A percentile compares a stretch with the other conserved stretches of the same genome.
Conservation (phyloP, 768 basidiomycete genomes). For the Mycena sanguinolenta region DNA sequence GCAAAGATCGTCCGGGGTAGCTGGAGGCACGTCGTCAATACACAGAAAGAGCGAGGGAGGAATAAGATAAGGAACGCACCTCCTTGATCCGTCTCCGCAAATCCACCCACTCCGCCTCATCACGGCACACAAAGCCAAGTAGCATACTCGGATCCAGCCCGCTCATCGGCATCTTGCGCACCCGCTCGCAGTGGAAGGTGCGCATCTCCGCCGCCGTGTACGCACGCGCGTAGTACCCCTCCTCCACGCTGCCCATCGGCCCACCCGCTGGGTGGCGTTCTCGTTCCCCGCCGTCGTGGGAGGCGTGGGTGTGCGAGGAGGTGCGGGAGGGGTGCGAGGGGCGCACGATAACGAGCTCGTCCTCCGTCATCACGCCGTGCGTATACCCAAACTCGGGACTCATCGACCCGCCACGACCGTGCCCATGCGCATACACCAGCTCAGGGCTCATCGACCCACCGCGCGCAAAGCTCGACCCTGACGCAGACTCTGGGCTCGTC, state of each 20-base stretch:
- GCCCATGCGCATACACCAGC: background rate
- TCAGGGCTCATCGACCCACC: conserved; percentile 28
- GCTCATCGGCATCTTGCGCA: conserved; percentile 92
- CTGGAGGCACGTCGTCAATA: background rate
- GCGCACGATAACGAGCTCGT: conserved; percentile 26
- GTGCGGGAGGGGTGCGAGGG: background rate
- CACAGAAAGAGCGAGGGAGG: conserved; percentile 46
- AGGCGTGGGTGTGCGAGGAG: background rate
- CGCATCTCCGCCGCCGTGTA: conserved; percentile 80
- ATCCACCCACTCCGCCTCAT: conserved; percentile 91
- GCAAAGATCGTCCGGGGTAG: conserved; percentile 6
- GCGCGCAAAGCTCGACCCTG: too few relatives aligned
- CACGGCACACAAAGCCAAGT: conserved; percentile 88
- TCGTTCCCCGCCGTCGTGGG: too few relatives aligned
- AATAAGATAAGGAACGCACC: conserved; percentile 70
- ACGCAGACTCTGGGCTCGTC: background rate
- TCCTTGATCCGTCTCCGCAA: conserved; percentile 77
- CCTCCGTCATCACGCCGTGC: conserved; percentile 24
- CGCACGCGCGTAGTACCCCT: conserved; percentile 77
- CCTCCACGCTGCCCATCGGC: conserved; percentile 54
- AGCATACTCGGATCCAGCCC: conserved; percentile 97
- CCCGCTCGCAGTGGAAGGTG: conserved; percentile 95
- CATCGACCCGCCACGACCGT: conserved; percentile 16
- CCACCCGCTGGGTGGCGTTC: background rate
- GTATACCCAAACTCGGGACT: conserved; percentile 11